Base-by-base conservation (phyloP, 306 rosid species). In the Medicago lupulina region DNA sequence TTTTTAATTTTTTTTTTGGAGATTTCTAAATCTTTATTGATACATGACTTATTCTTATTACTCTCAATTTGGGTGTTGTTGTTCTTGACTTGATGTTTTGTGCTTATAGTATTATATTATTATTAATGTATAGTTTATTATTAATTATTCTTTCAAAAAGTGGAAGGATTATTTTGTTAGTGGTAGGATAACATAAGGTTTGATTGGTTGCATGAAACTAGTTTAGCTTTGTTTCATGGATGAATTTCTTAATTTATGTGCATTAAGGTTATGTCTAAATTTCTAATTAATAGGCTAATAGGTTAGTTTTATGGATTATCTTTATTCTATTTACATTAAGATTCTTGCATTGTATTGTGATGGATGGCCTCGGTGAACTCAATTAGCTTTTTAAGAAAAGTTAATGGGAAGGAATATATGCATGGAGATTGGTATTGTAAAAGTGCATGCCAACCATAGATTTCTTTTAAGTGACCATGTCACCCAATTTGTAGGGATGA, bases 381-480 rank as follows among this genome's bases (percentile, higher is more conserved):
- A 63, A 79, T 51, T 43, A 75, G 79, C 81, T 71, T 87, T 87
- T 87, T 82, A 77, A 76, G 85, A 85, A 85, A 89, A 89, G 89
- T 86, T 82, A 86, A 79, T 83, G 58, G 80, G 78, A 71, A 79
- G 89, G 97, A 89, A 92, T 92, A 89, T 89, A 92, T 89, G 88
- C 90, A 83, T 66, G 6, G 74, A 81, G 81, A 85, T 82, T 82
- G 76, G 80, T 75, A 44, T 78, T 76, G 47, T 83, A 85, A 87
- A 87, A 85, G 97, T 87, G 87, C 66, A 80, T 82, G 85, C 79
- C 89, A 82, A 73, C 73, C 75, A 72, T 74, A 76, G 80, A 85
- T 81, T 69, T 86, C 82, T 86, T 62, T 34, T 62, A 49, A 72
- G 75, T 79, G 83, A 73, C 59, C 41, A 43, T 46, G 74, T 67